Conservation (phyloP, 139 green algal species). For the Chlamydomonas applanata region DNA sequence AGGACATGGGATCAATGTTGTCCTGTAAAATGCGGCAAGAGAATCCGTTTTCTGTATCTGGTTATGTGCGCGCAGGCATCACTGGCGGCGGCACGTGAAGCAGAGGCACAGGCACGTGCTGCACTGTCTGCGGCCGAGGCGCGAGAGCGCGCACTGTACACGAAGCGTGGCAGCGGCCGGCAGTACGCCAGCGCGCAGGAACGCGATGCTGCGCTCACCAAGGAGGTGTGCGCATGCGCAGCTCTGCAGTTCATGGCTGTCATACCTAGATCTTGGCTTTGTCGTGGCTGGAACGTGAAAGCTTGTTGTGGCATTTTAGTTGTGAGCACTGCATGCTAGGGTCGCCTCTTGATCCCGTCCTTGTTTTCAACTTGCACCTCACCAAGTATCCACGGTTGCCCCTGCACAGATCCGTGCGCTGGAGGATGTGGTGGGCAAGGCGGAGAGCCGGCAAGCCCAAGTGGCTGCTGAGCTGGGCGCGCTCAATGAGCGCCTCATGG, state of each 20-base stretch:
- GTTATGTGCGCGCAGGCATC: slow-evolving; percentile 26
- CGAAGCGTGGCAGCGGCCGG: slow-evolving; percentile 68
- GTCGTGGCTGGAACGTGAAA: no score
- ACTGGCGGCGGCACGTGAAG: slow-evolving; percentile 15
- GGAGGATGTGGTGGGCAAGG: no score
- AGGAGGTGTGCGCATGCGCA: slow-evolving; percentile 44
- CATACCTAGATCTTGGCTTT: no score
- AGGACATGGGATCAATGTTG: background rate
- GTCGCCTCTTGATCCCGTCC: no score
- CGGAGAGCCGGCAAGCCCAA: background rate
- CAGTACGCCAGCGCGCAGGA: slow-evolving; percentile 70
- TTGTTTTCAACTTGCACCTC: no score
- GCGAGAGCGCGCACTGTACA: slow-evolving; percentile 58
- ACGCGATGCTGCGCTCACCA: slow-evolving; percentile 68
- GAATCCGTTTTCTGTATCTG: no score
- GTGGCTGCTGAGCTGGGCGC: background rate
- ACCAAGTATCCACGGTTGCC: no score
- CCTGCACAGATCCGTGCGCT: no score
- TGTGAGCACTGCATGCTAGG: no score
- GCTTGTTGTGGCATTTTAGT: no score
- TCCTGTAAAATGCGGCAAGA: background rate
- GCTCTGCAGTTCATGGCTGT: no score
- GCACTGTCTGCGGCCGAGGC: background rate
- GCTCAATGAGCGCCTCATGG: background rate
- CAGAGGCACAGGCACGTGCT: background rate